phyloP scores from a whole-genome alignment of 169 alveolate genomes.

The Cystoisospora suis region DNA sequence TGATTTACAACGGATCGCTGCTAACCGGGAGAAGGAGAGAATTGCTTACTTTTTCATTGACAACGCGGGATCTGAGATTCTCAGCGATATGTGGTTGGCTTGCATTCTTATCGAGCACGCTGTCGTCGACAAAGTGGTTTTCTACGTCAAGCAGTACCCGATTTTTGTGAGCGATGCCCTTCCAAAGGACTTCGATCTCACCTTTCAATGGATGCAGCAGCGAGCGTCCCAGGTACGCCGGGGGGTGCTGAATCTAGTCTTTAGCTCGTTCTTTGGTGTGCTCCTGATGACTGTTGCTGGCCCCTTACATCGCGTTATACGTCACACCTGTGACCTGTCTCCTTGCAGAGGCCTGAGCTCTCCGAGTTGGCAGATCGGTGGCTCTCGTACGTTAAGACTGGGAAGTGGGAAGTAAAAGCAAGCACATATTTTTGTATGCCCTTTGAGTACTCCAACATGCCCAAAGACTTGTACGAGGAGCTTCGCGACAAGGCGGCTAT shows the following conservation, averaged over 20 bases:
- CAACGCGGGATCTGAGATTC: constrained; percentile 17
- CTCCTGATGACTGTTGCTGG: no score
- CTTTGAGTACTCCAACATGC: constrained; percentile 38
- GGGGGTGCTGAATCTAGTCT: no score
- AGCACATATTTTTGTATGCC: constrained; percentile 13
- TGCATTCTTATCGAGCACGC: background rate
- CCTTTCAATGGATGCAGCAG: background rate
- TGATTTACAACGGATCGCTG: background rate
- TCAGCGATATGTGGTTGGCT: constrained; percentile 24
- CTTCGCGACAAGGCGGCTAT: background rate
- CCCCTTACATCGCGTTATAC: no score
- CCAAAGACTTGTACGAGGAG: background rate
- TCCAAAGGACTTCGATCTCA: background rate
- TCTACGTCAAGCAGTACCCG: constrained; percentile 17
- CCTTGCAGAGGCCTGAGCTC: background rate
- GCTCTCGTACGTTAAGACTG: constrained; percentile 14
- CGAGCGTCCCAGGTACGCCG: background rate
- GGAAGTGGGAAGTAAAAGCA: constrained; percentile 16
- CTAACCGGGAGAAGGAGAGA: background rate
- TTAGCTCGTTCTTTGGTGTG: no score
- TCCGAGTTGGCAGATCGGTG: background rate
- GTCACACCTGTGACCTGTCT: no score
- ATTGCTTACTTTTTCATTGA: background rate
- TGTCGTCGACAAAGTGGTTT: constrained; percentile 24
- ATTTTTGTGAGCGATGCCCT: constrained; percentile 29